Conservation (phyloP, 179 eudicot species). For the Beta lomatogona region DNA sequence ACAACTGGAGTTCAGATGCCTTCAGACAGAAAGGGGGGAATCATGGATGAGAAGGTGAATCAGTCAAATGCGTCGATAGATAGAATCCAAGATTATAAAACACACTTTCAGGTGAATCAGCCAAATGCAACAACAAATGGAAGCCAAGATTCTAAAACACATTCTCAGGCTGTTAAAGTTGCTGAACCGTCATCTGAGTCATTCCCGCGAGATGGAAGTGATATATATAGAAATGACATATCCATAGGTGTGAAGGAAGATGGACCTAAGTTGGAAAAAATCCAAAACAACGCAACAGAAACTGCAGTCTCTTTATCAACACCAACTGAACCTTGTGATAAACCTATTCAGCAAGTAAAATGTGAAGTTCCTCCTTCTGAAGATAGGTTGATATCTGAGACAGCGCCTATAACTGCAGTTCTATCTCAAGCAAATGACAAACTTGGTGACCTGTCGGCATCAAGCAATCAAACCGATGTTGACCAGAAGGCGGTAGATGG, state of each 20-base stretch:
- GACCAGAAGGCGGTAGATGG: conserved; percentile 35
- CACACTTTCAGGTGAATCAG: conserved; percentile 36
- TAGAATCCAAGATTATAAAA: conserved; percentile 38
- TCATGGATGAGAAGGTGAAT: conserved; percentile 38
- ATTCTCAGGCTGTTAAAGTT: conserved; percentile 37
- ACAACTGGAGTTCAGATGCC: conserved; percentile 42
- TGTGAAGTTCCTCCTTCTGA: conserved; percentile 29
- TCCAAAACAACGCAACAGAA: conserved; percentile 28
- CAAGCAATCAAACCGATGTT: conserved; percentile 31
- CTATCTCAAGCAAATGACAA: conserved; percentile 28
- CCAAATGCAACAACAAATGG: conserved; percentile 48
- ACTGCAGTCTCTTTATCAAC: conserved; percentile 36
- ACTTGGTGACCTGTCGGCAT: conserved; percentile 31
- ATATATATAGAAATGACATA: conserved; percentile 32
- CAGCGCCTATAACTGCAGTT: conserved; percentile 33
- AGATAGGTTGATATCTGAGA: conserved; percentile 33
- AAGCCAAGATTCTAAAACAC: conserved; percentile 32
- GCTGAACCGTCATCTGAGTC: conserved; percentile 39
- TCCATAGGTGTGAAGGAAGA: conserved; percentile 34
- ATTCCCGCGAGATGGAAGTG: conserved; percentile 32
- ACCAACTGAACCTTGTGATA: conserved; percentile 34
- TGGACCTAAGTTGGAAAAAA: conserved; percentile 27
- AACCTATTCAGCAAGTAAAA: conserved; percentile 30
- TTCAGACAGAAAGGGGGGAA: conserved; percentile 48
- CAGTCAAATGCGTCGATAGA: conserved; percentile 45